Conservation (phyloP, 108 stramenopile genomes). For the Nitzschia sp. region DNA sequence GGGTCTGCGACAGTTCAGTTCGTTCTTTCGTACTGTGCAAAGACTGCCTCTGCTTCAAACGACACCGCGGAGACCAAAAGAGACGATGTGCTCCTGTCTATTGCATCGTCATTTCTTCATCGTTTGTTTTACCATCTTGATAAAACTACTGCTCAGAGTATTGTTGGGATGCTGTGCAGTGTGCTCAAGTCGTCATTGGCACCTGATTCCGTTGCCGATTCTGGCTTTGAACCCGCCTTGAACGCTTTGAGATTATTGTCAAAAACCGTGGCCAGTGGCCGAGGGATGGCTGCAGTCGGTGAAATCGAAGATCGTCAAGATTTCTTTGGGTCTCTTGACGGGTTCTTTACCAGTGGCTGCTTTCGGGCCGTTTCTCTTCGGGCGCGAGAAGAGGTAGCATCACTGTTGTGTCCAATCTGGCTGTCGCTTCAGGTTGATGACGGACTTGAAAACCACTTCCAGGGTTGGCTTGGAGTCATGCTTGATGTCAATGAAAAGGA, state of each 20-base stretch:
- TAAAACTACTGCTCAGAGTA: not conserved
- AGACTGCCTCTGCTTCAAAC: constrained; percentile 2
- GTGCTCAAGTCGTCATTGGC: constrained; percentile 11
- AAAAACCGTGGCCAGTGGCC: not conserved
- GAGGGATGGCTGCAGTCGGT: not conserved
- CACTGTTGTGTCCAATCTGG: not conserved
- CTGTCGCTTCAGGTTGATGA: constrained; percentile 1
- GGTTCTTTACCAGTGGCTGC: not conserved
- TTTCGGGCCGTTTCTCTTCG: not conserved
- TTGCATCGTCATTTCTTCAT: constrained; percentile 21
- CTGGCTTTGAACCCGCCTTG: constrained; percentile 4
- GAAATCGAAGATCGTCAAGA: not conserved
- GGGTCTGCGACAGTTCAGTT: constrained; percentile 52
- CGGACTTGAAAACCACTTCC: not conserved
- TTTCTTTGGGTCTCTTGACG: constrained; percentile 7
- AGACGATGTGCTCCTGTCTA: constrained; percentile 15
- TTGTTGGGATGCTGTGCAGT: not conserved
- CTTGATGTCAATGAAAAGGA: not conserved
- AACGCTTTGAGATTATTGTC: constrained; percentile 5
- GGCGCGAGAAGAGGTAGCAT: not conserved
- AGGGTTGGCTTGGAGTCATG: not conserved
- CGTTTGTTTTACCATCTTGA: constrained; percentile 19
- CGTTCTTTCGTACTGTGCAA: constrained; percentile 50
- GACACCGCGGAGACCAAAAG: not conserved
- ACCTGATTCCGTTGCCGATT: not conserved